A percentile compares a stretch with the other conserved stretches of the same genome.
Evolutionary conservation across 2,329 filamentous ascomycete species (phyloP).

Genomic region (Knufia fluminis): DNA sequence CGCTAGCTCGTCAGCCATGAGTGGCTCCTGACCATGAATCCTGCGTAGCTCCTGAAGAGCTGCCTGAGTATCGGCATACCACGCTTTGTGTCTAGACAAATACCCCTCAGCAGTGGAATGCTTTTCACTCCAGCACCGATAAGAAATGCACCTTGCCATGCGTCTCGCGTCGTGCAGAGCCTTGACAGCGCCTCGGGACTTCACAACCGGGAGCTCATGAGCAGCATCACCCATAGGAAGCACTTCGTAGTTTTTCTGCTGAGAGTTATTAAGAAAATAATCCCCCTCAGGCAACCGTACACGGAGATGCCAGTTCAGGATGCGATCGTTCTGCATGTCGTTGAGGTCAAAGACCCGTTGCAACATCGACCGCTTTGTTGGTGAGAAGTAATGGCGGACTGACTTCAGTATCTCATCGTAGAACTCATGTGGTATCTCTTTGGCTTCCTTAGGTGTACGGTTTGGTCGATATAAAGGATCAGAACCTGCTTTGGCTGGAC

Average conservation of each 20-base stretch:
- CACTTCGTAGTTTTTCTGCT: background rate
- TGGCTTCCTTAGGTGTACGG: background rate
- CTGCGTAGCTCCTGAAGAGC: background rate
- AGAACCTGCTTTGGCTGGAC: background rate
- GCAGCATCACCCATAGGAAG: conserved; percentile 6
- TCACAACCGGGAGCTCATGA: background rate
- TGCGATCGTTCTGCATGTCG: conserved; percentile 2
- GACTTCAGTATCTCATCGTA: background rate
- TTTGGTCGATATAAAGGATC: background rate
- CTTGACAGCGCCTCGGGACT: background rate
- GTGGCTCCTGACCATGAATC: background rate
- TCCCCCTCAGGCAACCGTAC: background rate
- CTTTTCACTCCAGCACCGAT: no score
- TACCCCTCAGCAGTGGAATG: no score
- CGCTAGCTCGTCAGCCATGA: background rate
- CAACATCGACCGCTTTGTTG: background rate
- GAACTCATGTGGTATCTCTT: background rate
- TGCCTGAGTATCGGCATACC: no score
- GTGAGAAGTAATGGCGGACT: background rate
- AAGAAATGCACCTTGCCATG: no score
- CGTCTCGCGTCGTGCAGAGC: conserved; percentile 6
- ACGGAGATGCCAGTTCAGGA: conserved; percentile 4
- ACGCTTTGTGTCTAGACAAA: no score
- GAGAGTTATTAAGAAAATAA: background rate
- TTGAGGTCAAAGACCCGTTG: background rate